Evolutionary conservation across 176 grass and related monocot genomes (phyloP), one percentile per base, ranked within the genome.

Genomic region (Musa schizocarpa): DNA sequence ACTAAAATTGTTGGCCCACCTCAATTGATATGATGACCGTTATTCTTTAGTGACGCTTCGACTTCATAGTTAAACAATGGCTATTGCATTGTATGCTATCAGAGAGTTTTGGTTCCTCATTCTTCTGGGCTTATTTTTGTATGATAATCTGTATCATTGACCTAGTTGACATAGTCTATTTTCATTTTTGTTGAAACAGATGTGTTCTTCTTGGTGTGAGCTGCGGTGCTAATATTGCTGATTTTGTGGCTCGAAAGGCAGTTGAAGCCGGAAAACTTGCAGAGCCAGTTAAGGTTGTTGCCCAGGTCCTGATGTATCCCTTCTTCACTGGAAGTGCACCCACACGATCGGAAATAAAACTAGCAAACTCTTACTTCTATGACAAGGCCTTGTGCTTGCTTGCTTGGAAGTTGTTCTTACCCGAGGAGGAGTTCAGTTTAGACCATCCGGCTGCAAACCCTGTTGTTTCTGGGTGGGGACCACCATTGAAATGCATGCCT

Each of bases 351-450:
- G 72, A 74, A 74, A 54, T 74, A 74, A 74, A 74, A 23, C 72
- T 74, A 27, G 72, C 72, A 27, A 74, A 74, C 21, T 74, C 72
- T 29, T 74, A 74, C 72, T 56, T 74, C 52, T 74, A 56, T 11
- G 72, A 74, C 13, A 74, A 74, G 53, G 55, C 72, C 11, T 26
- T 56, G 25, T 74, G 72, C 23, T 11, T 57, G 23, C 72, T 56
- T 17, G 72, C 72, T 55, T 74, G 72, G 72, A 74, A 74, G 52
- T 74, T 74, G 22, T 74, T 74, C 72, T 57, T 74, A 57, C 72
- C 72, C 8, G 24, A 74, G 53, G 52, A 19, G 56, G 53, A 74
- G 13, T 74, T 74, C 25, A 74, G 19, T 74, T 56, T 74, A 74
- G 72, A 74, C 21, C 72, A 74, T 57, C 72, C 72, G 17, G 72